Conservation (phyloP, 306 rosid genomes). For the Cucurbita argyrosperma region DNA sequence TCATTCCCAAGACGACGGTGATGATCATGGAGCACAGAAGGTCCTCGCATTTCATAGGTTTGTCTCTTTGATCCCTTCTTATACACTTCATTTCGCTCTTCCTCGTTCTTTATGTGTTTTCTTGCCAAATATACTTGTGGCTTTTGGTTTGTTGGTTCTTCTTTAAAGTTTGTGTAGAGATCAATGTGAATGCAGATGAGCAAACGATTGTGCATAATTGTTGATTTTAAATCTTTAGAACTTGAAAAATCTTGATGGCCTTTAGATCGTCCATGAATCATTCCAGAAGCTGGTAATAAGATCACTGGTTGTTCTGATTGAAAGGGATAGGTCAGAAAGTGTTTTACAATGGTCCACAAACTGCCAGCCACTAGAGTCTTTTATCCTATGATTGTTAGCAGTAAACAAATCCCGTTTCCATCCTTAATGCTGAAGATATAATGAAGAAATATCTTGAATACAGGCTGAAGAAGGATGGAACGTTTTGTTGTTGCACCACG, state of each 20-base stretch:
- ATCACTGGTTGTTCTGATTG: neutral
- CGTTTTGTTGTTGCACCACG: slow-evolving; percentile 11
- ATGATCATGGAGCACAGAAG: slow-evolving; percentile 23
- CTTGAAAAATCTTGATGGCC: neutral
- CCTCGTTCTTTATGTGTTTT: neutral
- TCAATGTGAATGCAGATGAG: neutral
- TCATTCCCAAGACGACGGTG: slow-evolving; percentile 20
- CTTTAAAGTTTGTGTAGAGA: neutral
- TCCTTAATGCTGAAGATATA: slow-evolving; percentile 63
- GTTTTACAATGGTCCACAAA: too few relatives aligned
- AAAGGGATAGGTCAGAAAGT: too few relatives aligned
- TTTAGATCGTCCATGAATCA: neutral
- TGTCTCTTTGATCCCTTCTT: neutral
- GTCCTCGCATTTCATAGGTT: slow-evolving; percentile 36
- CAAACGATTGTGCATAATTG: neutral
- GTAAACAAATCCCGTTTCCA: neutral
- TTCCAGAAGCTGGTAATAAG: neutral
- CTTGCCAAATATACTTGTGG: neutral
- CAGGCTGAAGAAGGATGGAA: slow-evolving; percentile 48
- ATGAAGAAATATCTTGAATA: slow-evolving; percentile 50
- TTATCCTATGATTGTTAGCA: neutral
- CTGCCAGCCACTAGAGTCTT: neutral
- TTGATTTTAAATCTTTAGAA: neutral
- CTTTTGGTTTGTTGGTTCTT: neutral
- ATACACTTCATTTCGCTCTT: neutral